Evolutionary conservation across 805 yeast species (phyloP).

Genomic region (Wickerhamiella shivajii): DNA sequence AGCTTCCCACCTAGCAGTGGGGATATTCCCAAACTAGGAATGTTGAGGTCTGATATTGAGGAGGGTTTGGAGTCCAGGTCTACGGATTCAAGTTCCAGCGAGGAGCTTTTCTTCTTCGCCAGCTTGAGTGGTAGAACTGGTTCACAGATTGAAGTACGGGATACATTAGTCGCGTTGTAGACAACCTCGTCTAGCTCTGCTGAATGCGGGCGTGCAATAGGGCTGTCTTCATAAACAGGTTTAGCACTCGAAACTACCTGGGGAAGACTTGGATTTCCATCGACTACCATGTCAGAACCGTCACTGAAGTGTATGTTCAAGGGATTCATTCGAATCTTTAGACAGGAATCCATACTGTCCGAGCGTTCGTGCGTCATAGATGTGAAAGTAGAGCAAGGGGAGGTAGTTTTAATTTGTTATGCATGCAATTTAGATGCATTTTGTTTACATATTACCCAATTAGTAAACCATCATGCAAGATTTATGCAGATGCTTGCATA

Average conservation of each 20-base stretch:
- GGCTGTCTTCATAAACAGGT: constrained; percentile 5
- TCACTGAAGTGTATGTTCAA: constrained; percentile 23
- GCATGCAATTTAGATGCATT: too few relatives aligned
- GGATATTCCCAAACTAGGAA: constrained; percentile 6
- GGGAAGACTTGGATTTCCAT: constrained; percentile 7
- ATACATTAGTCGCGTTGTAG: constrained; percentile 3
- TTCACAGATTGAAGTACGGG: constrained; percentile 2
- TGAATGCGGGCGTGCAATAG: constrained; percentile 3
- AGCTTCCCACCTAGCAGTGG: constrained; percentile 10
- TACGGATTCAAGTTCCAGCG: neutral
- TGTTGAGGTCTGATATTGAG: constrained; percentile 4
- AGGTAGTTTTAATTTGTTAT: too few relatives aligned
- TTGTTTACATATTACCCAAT: constrained; percentile 8
- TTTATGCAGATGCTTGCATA: constrained; percentile 2
- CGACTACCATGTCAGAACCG: constrained; percentile 22
- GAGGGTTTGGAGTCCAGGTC: neutral
- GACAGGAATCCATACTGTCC: constrained; percentile 16
- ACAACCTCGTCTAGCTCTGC: too few relatives aligned
- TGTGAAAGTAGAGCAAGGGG: constrained; percentile 1
- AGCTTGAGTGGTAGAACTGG: constrained; percentile 7
- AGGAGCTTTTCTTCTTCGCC: constrained; percentile 2
- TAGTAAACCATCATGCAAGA: too few relatives aligned
- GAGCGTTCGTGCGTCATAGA: constrained; percentile 18
- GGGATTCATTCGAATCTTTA: constrained; percentile 23
- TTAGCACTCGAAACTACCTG: constrained; percentile 8